phyloP scores from a whole-genome alignment of 441 rosid genomes.

The Brassica balearica region DNA sequence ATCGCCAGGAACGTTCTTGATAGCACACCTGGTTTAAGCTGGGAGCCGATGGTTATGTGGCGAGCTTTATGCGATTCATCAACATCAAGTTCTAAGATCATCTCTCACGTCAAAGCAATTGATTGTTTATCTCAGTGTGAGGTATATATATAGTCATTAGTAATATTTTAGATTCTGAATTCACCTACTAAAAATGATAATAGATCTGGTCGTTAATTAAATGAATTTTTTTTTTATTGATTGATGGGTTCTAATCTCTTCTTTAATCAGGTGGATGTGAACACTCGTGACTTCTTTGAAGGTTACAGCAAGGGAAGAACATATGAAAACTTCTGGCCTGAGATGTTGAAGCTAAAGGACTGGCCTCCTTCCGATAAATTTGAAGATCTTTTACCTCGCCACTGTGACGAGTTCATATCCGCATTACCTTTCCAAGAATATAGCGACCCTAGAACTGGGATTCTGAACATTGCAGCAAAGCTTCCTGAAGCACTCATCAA shows the following conservation, averaged over 20 bases:
- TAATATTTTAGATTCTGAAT: background rate
- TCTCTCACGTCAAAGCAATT: slow-evolving; percentile 69
- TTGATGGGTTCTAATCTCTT: background rate
- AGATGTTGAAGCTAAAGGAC: slow-evolving; percentile 90
- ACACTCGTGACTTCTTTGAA: slow-evolving; percentile 66
- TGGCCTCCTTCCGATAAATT: slow-evolving; percentile 94
- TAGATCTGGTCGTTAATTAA: too few relatives aligned
- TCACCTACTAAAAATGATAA: too few relatives aligned
- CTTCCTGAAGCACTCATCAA: slow-evolving; percentile 63
- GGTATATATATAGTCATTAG: too few relatives aligned
- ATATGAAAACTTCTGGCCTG: slow-evolving; percentile 84
- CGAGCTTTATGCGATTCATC: slow-evolving; percentile 71
- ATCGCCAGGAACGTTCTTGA: slow-evolving; percentile 65
- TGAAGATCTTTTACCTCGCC: slow-evolving; percentile 84
- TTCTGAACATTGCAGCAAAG: slow-evolving; percentile 78
- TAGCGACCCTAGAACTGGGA: slow-evolving; percentile 70
- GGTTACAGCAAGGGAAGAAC: slow-evolving; percentile 78
- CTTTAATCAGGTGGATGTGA: slow-evolving; percentile 63
- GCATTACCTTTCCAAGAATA: slow-evolving; percentile 85
- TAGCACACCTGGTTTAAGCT: slow-evolving; percentile 66
- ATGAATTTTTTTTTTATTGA: background rate
- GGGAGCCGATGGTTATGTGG: slow-evolving; percentile 98
- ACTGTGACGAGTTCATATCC: slow-evolving; percentile 79
- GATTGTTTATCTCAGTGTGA: slow-evolving; percentile 74
- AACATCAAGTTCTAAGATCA: slow-evolving; percentile 51